phyloP scores from a whole-genome alignment of 2,329 filamentous ascomycete species.

The Diaporthe eres region DNA sequence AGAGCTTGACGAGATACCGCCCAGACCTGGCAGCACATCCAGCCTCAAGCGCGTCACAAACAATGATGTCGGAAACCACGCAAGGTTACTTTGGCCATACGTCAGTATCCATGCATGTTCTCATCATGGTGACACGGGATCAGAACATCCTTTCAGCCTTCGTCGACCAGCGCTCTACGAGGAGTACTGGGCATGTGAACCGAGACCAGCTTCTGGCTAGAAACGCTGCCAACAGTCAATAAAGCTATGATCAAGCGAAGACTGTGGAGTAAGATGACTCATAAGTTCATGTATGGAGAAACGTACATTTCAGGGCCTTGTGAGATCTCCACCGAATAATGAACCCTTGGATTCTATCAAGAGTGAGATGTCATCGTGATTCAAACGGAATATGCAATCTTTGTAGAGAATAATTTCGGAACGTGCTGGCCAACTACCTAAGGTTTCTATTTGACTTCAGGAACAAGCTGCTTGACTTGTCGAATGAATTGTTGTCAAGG shows the following conservation, averaged over 20 bases:
- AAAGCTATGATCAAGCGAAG: too few species aligned
- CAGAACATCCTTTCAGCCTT: neutral
- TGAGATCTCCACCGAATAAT: too few species aligned
- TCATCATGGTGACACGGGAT: too few species aligned
- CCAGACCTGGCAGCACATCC: neutral
- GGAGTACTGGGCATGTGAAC: conserved; percentile 4
- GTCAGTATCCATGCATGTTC: neutral
- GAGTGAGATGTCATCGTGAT: neutral
- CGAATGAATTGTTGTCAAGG: neutral
- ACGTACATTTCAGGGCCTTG: neutral
- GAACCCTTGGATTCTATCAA: neutral
- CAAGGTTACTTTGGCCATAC: neutral
- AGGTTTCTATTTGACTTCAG: neutral
- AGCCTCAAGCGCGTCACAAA: neutral
- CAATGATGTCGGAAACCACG: neutral
- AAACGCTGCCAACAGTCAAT: too few species aligned
- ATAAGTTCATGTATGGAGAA: too few species aligned
- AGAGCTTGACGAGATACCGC: neutral
- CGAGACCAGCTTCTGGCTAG: too few species aligned
- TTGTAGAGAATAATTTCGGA: neutral
- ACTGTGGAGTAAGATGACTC: neutral
- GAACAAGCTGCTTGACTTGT: too few species aligned
- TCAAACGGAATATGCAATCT: neutral
- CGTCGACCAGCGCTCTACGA: conserved; percentile 7
- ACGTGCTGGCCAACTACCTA: neutral